Evolutionary conservation across 192 early-diverging fungal species (phyloP).

Genomic region (Ambispora gerdemannii): DNA sequence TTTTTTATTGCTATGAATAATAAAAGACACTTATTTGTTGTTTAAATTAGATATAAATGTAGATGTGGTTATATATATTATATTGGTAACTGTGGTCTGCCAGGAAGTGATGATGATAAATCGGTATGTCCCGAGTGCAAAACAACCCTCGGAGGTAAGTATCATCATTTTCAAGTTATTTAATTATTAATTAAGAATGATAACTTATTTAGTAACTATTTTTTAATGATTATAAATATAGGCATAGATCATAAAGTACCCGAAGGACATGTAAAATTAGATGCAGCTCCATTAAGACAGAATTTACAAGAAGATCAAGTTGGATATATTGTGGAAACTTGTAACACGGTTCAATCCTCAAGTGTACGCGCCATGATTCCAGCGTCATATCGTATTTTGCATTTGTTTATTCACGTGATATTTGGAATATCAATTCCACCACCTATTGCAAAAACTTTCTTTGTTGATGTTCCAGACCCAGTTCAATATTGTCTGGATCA

Average conservation of each 20-base stretch:
- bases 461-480: neutral
- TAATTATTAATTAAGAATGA: no score
- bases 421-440: slow-evolving; percentile 21
- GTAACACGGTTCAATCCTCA: neutral
- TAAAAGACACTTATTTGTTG: no score
- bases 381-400: slow-evolving; percentile 27
- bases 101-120: neutral
- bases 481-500: slow-evolving; percentile 18
- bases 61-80: slow-evolving; percentile 25
- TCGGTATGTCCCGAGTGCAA: slow-evolving; percentile 21
- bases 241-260: no score
- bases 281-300: neutral
- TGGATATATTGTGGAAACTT: slow-evolving; percentile 21
- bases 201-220: no score
- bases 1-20: no score
- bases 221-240: no score
- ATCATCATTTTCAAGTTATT: neutral
- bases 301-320: neutral
- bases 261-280: neutral
- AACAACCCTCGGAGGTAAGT: neutral
- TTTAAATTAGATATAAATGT: slow-evolving; percentile 32
- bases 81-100: slow-evolving; percentile 28
- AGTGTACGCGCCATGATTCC: slow-evolving; percentile 15
- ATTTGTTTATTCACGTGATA: slow-evolving; percentile 31
- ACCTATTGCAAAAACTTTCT: neutral